Evolutionary conservation across 2,329 filamentous ascomycete genomes (phyloP).

Genomic region (Cladosporium sphaerospermum): DNA sequence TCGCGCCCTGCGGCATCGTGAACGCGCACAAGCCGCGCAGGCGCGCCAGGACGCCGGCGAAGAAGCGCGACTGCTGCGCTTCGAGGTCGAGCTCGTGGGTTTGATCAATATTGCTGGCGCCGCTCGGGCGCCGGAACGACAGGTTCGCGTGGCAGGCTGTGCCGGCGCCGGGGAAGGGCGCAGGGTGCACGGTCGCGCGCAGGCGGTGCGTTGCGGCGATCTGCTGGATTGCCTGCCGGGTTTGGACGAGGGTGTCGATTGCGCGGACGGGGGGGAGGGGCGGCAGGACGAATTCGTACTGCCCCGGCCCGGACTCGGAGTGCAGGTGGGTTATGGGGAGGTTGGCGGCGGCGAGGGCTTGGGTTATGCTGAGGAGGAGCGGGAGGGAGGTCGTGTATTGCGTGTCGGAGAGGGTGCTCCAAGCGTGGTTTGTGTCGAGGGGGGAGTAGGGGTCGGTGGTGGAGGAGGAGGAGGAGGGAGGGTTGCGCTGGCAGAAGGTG

Average conservation of each 20-base stretch:
- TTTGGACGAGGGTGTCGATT: constrained; percentile 64
- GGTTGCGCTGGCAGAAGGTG: constrained; percentile 55
- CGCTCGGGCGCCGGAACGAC: constrained; percentile 64
- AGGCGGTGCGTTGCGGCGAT: constrained; percentile 58
- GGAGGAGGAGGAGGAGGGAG: constrained; percentile 16
- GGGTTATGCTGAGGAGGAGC: constrained; percentile 60
- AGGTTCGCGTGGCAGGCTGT: constrained; percentile 66
- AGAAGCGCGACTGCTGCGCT: constrained; percentile 57
- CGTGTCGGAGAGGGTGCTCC: constrained; percentile 60
- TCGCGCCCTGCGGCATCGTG: constrained; percentile 57
- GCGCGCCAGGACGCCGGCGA: constrained; percentile 60
- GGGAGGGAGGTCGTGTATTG: constrained; percentile 51
- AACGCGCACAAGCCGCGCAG: constrained; percentile 63
- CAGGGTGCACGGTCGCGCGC: constrained; percentile 67
- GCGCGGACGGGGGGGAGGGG: constrained; percentile 58
- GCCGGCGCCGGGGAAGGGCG: constrained; percentile 56
- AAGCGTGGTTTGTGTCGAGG: constrained; percentile 60
- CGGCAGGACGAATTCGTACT: constrained; percentile 71
- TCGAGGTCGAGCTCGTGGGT: constrained; percentile 15
- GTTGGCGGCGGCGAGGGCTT: constrained; percentile 52
- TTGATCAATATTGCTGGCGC: constrained; percentile 12
- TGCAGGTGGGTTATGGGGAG: constrained; percentile 69
- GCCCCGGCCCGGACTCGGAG: constrained; percentile 64
- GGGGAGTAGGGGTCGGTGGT: constrained; percentile 31
- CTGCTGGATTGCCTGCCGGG: constrained; percentile 62